Evolutionary conservation across 257 asterid species (phyloP), one percentile per base, ranked within the genome.

Genomic region (Jaltomata sinuosa): DNA sequence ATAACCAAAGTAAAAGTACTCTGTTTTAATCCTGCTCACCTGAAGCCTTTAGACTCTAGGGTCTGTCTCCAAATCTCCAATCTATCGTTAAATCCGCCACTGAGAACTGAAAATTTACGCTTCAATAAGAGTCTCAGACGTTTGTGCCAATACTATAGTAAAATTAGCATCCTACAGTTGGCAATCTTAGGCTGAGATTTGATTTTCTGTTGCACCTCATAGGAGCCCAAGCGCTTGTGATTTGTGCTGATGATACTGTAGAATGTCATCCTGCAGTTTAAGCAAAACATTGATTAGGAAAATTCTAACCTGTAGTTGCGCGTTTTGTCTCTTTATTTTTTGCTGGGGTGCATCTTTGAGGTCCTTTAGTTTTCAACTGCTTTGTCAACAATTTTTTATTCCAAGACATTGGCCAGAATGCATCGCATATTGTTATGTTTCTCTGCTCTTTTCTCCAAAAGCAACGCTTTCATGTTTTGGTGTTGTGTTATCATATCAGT

Each of bases 401-500:
- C 40, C 25, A 25, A 76, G 40, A 47, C 57, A 45, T 45, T 77
- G 27, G 27, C 25, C 45, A 3, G 62, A 76, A 76, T 27, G 62
- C 25, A 15, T 76, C 18, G 10, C 81, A 76, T 49, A 45, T 52
- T 40, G 34, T 19, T 19, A 34, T 67, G 21, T 69, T 22, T 62
- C 22, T 34, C 40, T 81, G 42, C 81, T 25, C 31, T 74, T 21
- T 67, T 42, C 79, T 85, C 64, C 2, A 14, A 62, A 85, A 83
- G 18, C 21, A 47, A 40, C 19, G 54, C 50, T 64, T 38, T 87
- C 71, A 83, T 77, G 84, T 68, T 71, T 86, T 82, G 80, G 55
- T 64, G 15, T n/a, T 45, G 8, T 64, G 22, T 83, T 77, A 84
- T 12, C 40, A 8, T 8, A 14, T 74, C 90, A 94, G 98, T 91